Conservation (phyloP, 352 stramenopile species). For the Globisporangium solare region DNA sequence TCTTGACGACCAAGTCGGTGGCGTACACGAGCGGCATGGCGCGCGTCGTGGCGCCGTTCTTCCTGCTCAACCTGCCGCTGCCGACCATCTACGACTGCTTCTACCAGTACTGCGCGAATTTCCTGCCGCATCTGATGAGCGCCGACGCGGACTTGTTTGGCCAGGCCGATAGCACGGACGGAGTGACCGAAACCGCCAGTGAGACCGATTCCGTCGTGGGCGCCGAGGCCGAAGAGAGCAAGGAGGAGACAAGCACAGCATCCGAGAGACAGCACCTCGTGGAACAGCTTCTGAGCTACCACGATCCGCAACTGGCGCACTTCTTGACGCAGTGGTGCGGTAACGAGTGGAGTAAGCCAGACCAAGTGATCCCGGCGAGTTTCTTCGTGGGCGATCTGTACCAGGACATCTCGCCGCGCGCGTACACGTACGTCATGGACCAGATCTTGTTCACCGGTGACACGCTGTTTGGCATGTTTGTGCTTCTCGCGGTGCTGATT, state of each 20-base stretch:
- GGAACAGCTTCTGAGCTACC: constrained; percentile 72
- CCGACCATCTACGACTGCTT: constrained; percentile 84
- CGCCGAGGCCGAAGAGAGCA: constrained; percentile 18
- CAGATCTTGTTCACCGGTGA: constrained; percentile 73
- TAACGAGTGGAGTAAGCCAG: constrained; percentile 60
- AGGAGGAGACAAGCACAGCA: constrained; percentile 25
- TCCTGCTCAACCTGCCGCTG: constrained; percentile 62
- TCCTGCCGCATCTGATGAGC: constrained; percentile 68
- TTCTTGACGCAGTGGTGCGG: constrained; percentile 70
- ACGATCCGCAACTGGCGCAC: constrained; percentile 62
- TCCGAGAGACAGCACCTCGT: constrained; percentile 58
- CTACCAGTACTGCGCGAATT: constrained; percentile 77
- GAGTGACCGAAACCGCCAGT: constrained; percentile 10
- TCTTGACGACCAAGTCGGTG: constrained; percentile 77
- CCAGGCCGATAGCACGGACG: constrained; percentile 22
- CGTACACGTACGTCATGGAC: constrained; percentile 75
- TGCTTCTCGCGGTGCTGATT: constrained; percentile 58
- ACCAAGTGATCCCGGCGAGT: constrained; percentile 40
- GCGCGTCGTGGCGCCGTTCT: constrained; percentile 68
- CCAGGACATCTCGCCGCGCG: constrained; percentile 45
- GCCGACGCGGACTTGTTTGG: constrained; percentile 26
- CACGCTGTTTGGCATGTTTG: constrained; percentile 64
- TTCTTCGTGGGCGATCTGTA: constrained; percentile 71
- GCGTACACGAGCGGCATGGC: constrained; percentile 72
- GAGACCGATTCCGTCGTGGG: not conserved